Evolutionary conservation across 1,284 basidiomycete species (phyloP).

Genomic region (Mycosarcoma maydis): DNA sequence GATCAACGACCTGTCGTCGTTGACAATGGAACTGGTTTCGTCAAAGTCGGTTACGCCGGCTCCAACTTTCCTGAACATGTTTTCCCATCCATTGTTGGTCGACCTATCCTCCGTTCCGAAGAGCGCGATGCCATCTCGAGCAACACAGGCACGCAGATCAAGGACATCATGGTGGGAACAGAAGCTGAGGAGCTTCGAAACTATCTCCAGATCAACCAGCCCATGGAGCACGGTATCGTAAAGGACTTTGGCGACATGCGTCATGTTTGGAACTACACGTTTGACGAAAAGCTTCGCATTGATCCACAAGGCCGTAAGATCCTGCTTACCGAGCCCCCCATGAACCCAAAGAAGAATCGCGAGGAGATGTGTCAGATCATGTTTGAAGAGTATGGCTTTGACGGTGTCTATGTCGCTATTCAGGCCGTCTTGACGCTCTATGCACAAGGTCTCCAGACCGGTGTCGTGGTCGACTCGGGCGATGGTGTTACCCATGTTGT

Average conservation of each 20-base stretch:
- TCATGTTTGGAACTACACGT: slow-evolving; percentile 97
- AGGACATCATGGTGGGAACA: slow-evolving; percentile 97
- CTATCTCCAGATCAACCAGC: slow-evolving; percentile 94
- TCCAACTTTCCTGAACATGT: slow-evolving; percentile 94
- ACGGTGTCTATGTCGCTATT: slow-evolving; percentile 95
- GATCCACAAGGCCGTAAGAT: slow-evolving; percentile 89
- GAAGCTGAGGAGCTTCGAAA: slow-evolving; percentile 93
- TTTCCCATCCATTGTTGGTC: slow-evolving; percentile 94
- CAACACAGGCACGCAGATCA: slow-evolving; percentile 68
- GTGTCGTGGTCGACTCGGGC: slow-evolving; percentile 97
- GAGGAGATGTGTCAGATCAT: slow-evolving; percentile 97
- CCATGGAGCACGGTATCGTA: slow-evolving; percentile 99
- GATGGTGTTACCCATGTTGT: slow-evolving; percentile 99
- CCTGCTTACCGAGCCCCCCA: slow-evolving; percentile 96
- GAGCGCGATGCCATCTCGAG: slow-evolving; percentile 79
- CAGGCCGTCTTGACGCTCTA: slow-evolving; percentile 98
- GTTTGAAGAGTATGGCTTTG: slow-evolving; percentile 99
- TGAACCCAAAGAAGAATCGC: slow-evolving; percentile 95
- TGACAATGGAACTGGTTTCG: slow-evolving; percentile 92
- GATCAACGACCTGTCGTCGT: slow-evolving; percentile 81
- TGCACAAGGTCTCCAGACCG: slow-evolving; percentile 95
- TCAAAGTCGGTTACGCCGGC: slow-evolving; percentile 95
- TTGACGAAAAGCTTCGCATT: slow-evolving; percentile 91
- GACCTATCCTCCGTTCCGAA: slow-evolving; percentile 95
- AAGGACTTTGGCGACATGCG: slow-evolving; percentile 99